These are phyloP conservation scores for Fistulifera solaris DNA, from an alignment of 108 stramenopile genomes.

Conservation along the genomic window DNA sequence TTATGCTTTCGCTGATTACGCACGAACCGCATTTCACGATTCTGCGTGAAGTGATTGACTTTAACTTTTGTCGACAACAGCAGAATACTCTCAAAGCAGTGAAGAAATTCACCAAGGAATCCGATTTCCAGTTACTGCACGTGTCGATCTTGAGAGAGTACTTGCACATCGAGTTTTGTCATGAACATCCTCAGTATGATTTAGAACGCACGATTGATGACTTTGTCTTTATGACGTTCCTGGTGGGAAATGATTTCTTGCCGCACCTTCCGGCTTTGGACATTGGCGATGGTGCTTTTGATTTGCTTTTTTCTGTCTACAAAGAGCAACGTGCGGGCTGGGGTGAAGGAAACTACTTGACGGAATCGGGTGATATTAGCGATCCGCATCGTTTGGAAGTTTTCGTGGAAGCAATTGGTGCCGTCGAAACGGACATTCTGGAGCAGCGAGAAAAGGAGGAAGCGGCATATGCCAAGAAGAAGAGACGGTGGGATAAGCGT, in stretches of 20 bases:
- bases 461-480: conserved; percentile 65
- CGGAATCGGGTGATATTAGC: conserved; percentile 71
- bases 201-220: conserved; percentile 96
- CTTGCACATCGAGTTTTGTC: conserved; percentile 83
- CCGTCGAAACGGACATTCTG: conserved; percentile 81
- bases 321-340: conserved; percentile 70
- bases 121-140: conserved; percentile 96
- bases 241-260: conserved; percentile 93
- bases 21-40: conserved; percentile 98
- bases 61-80: conserved; percentile 43
- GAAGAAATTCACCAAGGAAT: conserved; percentile 89
- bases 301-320: conserved; percentile 90
- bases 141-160: conserved; percentile 94
- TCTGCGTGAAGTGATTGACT: conserved; percentile 92
- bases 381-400: conserved; percentile 66
- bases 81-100: conserved; percentile 80
- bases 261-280: conserved; percentile 95
- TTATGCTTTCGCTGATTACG: conserved; percentile 96
- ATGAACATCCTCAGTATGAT: conserved; percentile 36
- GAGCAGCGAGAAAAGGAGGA: conserved; percentile 69
- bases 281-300: conserved; percentile 94
- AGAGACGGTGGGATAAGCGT: conserved; percentile 74
- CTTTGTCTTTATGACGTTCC: conserved; percentile 98
- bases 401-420: conserved; percentile 78
- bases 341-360: conserved; percentile 88